Percentiles rank a stretch among this genome's conserved stretches.
These are phyloP conservation scores for Vitis hybrid DNA, from an alignment of 177 flowering plant genomes.

Conservation along the genomic window DNA sequence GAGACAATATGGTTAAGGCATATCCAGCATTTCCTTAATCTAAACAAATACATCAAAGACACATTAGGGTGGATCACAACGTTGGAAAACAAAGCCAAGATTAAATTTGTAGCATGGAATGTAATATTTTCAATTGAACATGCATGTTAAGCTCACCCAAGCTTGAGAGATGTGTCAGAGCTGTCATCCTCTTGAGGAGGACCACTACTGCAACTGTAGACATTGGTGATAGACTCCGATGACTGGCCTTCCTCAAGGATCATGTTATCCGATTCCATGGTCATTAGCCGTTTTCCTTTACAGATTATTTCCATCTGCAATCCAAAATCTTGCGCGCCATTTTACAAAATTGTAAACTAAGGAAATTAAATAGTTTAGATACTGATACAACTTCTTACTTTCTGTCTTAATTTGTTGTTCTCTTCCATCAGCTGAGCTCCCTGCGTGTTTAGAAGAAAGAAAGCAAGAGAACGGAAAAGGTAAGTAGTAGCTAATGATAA, in stretches of 20 bases:
- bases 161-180: constrained; percentile 37
- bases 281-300: constrained; percentile 12
- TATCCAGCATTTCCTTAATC: too few relatives aligned
- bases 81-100: too few relatives aligned
- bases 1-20: too few relatives aligned
- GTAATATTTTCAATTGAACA: not conserved
- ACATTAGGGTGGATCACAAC: too few relatives aligned
- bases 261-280: constrained; percentile 7
- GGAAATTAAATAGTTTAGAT: not conserved
- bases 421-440: constrained; percentile 27
- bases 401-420: constrained; percentile 25
- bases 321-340: not conserved
- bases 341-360: not conserved
- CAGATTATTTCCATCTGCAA: constrained; percentile 17
- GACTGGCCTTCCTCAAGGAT: constrained; percentile 27
- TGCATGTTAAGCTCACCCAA: constrained; percentile 20
- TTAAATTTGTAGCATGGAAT: not conserved
- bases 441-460: constrained; percentile 13
- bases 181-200: constrained; percentile 27
- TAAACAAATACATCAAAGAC: too few relatives aligned
- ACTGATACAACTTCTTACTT: constrained; percentile 12
- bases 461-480: not conserved
- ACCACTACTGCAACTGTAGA: constrained; percentile 24
- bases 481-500: not conserved
- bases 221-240: constrained; percentile 26